These are phyloP conservation scores for Ceratobasidium sp. DNA, from an alignment of 1,284 basidiomycete genomes.

Conservation along the genomic window DNA sequence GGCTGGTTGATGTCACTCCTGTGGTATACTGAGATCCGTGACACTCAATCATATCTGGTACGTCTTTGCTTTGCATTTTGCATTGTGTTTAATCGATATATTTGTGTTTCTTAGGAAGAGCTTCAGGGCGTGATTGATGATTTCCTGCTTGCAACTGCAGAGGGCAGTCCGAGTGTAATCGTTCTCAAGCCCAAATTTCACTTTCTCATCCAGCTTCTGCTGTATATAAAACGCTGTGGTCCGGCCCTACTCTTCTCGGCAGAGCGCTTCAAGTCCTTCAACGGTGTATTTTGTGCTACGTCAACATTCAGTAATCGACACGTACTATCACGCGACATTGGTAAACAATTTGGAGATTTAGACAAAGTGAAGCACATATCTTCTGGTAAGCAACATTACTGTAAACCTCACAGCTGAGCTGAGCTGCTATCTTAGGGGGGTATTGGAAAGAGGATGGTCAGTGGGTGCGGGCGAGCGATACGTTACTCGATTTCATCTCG, in stretches of 20 bases:
- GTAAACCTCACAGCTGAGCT: neutral
- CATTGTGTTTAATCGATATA: neutral
- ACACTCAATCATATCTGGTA: constrained; percentile 58
- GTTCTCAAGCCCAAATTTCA: constrained; percentile 59
- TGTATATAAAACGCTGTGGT: constrained; percentile 57
- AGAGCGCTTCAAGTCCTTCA: constrained; percentile 60
- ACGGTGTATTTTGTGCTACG: constrained; percentile 58
- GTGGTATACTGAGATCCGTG: constrained; percentile 58
- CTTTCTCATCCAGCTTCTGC: constrained; percentile 55
- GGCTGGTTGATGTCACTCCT: constrained; percentile 57
- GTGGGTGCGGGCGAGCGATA: constrained; percentile 10
- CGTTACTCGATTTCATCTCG: neutral
- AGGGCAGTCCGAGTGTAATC: constrained; percentile 52
- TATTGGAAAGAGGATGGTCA: neutral
- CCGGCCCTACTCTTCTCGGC: constrained; percentile 57
- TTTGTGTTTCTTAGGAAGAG: constrained; percentile 52
- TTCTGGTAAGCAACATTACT: constrained; percentile 1
- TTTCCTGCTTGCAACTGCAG: constrained; percentile 10
- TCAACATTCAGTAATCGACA: constrained; percentile 52
- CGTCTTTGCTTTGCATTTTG: too few relatives aligned
- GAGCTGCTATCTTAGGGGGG: neutral
- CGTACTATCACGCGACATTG: constrained; percentile 55
- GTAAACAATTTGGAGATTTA: constrained; percentile 54
- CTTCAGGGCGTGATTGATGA: constrained; percentile 54
- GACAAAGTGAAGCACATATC: constrained; percentile 58